Evolutionary conservation across 2,329 filamentous ascomycete genomes (phyloP).

Genomic region (Ramichloridium luteum): DNA sequence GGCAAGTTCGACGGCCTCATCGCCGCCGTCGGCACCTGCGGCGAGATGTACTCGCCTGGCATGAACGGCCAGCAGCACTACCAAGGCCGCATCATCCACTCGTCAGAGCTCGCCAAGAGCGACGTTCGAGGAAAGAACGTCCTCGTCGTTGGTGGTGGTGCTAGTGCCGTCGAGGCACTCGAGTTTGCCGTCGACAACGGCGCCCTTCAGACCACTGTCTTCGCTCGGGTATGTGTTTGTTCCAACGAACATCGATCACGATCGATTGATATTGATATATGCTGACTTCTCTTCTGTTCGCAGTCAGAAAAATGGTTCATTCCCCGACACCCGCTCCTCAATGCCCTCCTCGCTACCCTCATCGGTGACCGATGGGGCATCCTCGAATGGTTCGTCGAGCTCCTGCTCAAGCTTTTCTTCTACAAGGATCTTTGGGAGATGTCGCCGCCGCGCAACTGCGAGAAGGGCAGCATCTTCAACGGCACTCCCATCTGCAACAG

Average conservation of each 20-base stretch:
- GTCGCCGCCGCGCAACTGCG: slow-evolving; percentile 42
- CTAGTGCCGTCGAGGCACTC: slow-evolving; percentile 69
- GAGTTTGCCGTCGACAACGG: slow-evolving; percentile 61
- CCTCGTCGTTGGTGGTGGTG: slow-evolving; percentile 66
- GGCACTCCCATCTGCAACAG: slow-evolving; percentile 47
- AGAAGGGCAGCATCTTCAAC: slow-evolving; percentile 59
- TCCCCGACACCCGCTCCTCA: slow-evolving; percentile 62
- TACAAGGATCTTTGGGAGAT: slow-evolving; percentile 69
- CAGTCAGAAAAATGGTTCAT: slow-evolving; percentile 19
- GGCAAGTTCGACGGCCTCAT: slow-evolving; percentile 70
- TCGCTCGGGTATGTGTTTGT: slow-evolving; percentile 28
- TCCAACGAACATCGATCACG: too few relatives aligned
- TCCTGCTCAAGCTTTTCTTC: slow-evolving; percentile 62
- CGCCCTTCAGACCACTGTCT: slow-evolving; percentile 56
- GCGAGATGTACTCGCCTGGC: slow-evolving; percentile 46
- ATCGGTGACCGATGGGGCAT: slow-evolving; percentile 59
- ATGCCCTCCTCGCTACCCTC: slow-evolving; percentile 62
- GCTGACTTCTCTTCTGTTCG: too few relatives aligned
- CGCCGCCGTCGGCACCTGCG: slow-evolving; percentile 67
- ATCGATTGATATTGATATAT: too few relatives aligned
- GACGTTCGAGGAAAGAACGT: slow-evolving; percentile 63
- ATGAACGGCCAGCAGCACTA: slow-evolving; percentile 46
- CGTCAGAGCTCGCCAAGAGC: slow-evolving; percentile 61
- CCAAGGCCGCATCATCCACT: slow-evolving; percentile 63
- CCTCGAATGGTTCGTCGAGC: slow-evolving; percentile 67